These are phyloP conservation scores for Penicillium sp. DNA, from an alignment of 2,329 filamentous ascomycete species.

Conservation along the genomic window DNA sequence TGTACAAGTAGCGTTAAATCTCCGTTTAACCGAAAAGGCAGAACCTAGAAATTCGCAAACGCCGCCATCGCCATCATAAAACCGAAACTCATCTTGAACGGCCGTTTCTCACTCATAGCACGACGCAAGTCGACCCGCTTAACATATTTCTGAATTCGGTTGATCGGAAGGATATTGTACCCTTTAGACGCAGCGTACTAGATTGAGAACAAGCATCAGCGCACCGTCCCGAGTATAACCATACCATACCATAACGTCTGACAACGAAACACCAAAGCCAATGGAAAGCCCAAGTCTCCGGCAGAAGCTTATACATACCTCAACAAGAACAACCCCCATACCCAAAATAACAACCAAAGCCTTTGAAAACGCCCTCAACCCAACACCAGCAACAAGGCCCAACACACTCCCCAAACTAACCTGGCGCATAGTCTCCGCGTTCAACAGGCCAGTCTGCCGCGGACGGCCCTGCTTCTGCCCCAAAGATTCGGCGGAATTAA, in stretches of 20 bases:
- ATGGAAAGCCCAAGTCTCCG: background rate
- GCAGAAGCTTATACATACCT: slow-evolving; percentile 32
- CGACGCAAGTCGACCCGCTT: slow-evolving; percentile 40
- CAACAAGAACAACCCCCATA: slow-evolving; percentile 42
- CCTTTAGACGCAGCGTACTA: slow-evolving; percentile 47
- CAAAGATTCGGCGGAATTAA: slow-evolving; percentile 20
- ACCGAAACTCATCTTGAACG: slow-evolving; percentile 48
- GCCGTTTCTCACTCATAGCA: slow-evolving; percentile 38
- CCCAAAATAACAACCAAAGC: slow-evolving; percentile 44
- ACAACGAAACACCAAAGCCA: background rate
- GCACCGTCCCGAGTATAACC: background rate
- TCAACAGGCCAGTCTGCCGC: slow-evolving; percentile 23
- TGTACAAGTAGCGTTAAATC: slow-evolving; percentile 7
- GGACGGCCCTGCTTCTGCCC: slow-evolving; percentile 26
- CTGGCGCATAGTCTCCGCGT: slow-evolving; percentile 39
- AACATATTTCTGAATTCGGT: slow-evolving; percentile 40
- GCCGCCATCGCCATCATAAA: slow-evolving; percentile 44
- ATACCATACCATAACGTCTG: background rate
- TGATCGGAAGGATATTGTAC: slow-evolving; percentile 43
- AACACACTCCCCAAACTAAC: slow-evolving; percentile 46
- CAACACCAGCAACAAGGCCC: slow-evolving; percentile 42
- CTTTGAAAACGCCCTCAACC: slow-evolving; percentile 44
- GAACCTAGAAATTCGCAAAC: slow-evolving; percentile 40
- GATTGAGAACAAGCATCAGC: background rate
- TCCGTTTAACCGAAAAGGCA: background rate